A percentile compares a stretch with the other conserved stretches of the same genome.
Conservation (phyloP, 768 basidiomycete genomes). For the Termitomyces sp. region DNA sequence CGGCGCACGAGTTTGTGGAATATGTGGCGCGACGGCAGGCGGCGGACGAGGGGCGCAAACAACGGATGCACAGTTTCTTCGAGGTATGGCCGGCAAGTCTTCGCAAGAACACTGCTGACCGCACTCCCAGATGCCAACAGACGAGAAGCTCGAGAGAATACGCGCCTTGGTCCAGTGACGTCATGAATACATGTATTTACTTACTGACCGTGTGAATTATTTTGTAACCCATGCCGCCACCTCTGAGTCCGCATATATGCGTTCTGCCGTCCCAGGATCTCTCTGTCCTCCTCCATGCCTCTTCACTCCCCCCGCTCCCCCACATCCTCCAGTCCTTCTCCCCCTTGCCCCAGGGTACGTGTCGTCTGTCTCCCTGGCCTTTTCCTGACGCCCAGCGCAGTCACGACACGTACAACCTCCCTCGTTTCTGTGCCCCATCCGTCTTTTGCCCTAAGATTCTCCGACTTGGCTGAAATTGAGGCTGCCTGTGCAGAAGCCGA, state of each 20-base stretch:
- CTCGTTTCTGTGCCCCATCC: conserved; percentile 65
- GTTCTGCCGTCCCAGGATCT: conserved; percentile 70
- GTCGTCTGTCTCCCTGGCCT: conserved; percentile 4
- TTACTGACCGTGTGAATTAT: conserved; percentile 6
- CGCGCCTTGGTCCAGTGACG: conserved; percentile 22
- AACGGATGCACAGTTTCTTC: conserved; percentile 45
- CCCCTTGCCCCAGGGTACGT: conserved; percentile 71
- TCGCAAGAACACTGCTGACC: background rate
- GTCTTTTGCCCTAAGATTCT: conserved; percentile 75
- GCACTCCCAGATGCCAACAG: conserved; percentile 43
- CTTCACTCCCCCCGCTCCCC: conserved; percentile 63
- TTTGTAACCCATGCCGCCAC: conserved; percentile 32
- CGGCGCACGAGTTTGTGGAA: conserved; percentile 37
- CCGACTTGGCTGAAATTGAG: conserved; percentile 68
- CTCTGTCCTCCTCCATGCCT: conserved; percentile 45
- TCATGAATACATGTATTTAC: background rate
- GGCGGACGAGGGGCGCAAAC: conserved; percentile 30
- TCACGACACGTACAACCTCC: conserved; percentile 73
- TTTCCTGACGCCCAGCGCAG: conserved; percentile 27
- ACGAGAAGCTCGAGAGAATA: conserved; percentile 48
- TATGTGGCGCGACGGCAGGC: conserved; percentile 34
- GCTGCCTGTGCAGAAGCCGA: conserved; percentile 73
- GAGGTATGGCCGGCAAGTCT: conserved; percentile 27
- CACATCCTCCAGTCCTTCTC: conserved; percentile 82
- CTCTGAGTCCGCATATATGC: conserved; percentile 76